Evolutionary conservation across 805 yeast species (phyloP).

Genomic region (Ogataea methanolica): DNA sequence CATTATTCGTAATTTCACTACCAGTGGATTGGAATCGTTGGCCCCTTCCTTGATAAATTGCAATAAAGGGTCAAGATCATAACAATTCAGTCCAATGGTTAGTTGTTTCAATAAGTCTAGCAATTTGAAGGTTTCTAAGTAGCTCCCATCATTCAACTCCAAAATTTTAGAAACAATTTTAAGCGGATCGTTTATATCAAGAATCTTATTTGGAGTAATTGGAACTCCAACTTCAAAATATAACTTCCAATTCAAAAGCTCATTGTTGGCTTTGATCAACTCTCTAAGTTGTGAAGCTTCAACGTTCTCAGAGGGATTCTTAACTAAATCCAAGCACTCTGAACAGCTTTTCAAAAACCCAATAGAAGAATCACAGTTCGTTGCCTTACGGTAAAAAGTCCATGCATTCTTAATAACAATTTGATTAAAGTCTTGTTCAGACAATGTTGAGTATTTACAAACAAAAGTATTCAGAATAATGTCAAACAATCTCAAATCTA

Average conservation of each 20-base stretch:
- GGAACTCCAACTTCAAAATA: slow-evolving; percentile 28
- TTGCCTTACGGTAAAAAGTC: slow-evolving; percentile 25
- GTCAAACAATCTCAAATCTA: slow-evolving; percentile 18
- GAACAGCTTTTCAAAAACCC: slow-evolving; percentile 24
- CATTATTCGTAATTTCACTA: slow-evolving; percentile 28
- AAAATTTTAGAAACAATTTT: slow-evolving; percentile 30
- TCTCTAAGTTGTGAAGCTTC: slow-evolving; percentile 5
- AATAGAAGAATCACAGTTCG: slow-evolving; percentile 23
- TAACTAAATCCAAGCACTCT: slow-evolving; percentile 17
- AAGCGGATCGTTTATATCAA: slow-evolving; percentile 21
- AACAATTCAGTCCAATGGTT: slow-evolving; percentile 33
- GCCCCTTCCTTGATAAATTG: slow-evolving; percentile 5
- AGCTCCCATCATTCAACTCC: slow-evolving; percentile 51
- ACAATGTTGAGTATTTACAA: slow-evolving; percentile 16
- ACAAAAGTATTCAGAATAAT: slow-evolving; percentile 14
- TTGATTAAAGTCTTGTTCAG: slow-evolving; percentile 5
- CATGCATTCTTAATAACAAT: slow-evolving; percentile 18
- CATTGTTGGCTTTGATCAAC: slow-evolving; percentile 20
- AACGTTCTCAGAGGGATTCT: not conserved
- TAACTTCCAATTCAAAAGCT: slow-evolving; percentile 25
- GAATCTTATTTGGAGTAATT: slow-evolving; percentile 23
- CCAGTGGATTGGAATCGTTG: slow-evolving; percentile 21
- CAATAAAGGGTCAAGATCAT: slow-evolving; percentile 4
- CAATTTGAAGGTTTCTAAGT: slow-evolving; percentile 39
- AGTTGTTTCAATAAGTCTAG: slow-evolving; percentile 38